Conservation (phyloP, 768 basidiomycete species). For the Leccinum disarticulatum region DNA sequence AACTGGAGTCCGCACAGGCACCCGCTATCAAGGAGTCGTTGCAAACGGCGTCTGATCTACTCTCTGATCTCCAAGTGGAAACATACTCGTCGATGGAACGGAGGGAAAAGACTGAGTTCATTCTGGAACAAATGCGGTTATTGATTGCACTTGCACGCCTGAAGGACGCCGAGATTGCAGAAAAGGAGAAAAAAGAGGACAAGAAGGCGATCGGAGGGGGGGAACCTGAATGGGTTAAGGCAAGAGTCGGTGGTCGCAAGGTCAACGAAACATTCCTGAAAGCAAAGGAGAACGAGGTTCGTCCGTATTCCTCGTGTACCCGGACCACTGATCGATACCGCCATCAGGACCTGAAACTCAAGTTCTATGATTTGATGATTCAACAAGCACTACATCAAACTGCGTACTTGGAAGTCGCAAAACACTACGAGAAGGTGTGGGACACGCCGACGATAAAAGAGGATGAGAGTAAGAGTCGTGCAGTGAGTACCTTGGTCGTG, state of each 20-base stretch:
- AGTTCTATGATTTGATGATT: slow-evolving; percentile 96
- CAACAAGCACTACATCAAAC: slow-evolving; percentile 84
- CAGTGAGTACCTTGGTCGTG: slow-evolving; percentile 42
- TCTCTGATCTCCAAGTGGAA: slow-evolving; percentile 96
- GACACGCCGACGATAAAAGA: slow-evolving; percentile 93
- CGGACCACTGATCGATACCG: not conserved
- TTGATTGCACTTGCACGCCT: slow-evolving; percentile 72
- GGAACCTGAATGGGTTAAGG: slow-evolving; percentile 91
- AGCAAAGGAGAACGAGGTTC: slow-evolving; percentile 83
- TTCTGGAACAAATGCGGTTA: slow-evolving; percentile 95
- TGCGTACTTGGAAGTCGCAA: slow-evolving; percentile 90
- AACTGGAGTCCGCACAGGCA: slow-evolving; percentile 41
- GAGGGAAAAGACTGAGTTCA: slow-evolving; percentile 96
- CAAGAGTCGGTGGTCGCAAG: slow-evolving; percentile 87
- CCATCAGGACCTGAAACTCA: slow-evolving; percentile 89
- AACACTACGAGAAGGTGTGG: slow-evolving; percentile 96
- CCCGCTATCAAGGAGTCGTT: slow-evolving; percentile 59
- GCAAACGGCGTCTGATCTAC: slow-evolving; percentile 85
- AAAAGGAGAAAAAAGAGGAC: slow-evolving; percentile 47
- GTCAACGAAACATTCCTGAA: slow-evolving; percentile 93
- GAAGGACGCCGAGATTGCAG: slow-evolving; percentile 67
- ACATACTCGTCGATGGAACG: slow-evolving; percentile 99
- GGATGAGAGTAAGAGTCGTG: slow-evolving; percentile 70
- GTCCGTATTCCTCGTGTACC: slow-evolving; percentile 17
- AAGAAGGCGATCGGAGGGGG: slow-evolving; percentile 68